Percentiles rank a stretch among this genome's conserved stretches.
Evolutionary conservation across 495 filamentous ascomycete species (phyloP).

Genomic region (Tuber magnatum): DNA sequence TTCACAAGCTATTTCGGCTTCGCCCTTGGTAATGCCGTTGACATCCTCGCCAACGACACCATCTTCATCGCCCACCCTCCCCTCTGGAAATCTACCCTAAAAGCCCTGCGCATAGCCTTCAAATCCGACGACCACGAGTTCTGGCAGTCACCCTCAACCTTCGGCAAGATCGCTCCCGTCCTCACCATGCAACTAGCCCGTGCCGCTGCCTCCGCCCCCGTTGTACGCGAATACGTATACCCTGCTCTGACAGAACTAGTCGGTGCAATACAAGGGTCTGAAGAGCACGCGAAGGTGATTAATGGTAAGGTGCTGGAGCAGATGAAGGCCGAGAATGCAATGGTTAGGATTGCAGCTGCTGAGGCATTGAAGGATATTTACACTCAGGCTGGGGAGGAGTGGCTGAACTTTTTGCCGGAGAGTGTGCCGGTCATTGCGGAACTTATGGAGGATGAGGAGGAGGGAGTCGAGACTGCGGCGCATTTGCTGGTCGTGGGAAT

Average conservation of each 20-base stretch:
- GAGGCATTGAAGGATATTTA: conserved; percentile 71
- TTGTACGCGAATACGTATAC: conserved; percentile 34
- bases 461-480: conserved; percentile 79
- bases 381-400: conserved; percentile 75
- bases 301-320: conserved; percentile 67
- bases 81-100: conserved; percentile 48
- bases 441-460: conserved; percentile 90
- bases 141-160: conserved; percentile 86
- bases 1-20: conserved; percentile 85
- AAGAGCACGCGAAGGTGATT: conserved; percentile 81
- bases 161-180: conserved; percentile 58
- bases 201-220: conserved; percentile 44
- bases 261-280: conserved; percentile 61
- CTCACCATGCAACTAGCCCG: conserved; percentile 62
- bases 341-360: conserved; percentile 67
- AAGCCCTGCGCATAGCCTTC: conserved; percentile 65
- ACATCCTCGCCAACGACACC: conserved; percentile 49
- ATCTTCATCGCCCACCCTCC: neutral
- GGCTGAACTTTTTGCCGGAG: conserved; percentile 81
- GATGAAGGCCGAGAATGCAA: conserved; percentile 60
- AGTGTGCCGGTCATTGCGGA: conserved; percentile 93
- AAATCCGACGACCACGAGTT: conserved; percentile 69
- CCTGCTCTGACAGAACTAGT: conserved; percentile 67
- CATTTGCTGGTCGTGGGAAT: conserved; percentile 78
- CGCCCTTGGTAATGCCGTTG: conserved; percentile 64